These are phyloP conservation scores for Astraeus odoratus DNA, from an alignment of 768 basidiomycete species.

Conservation along the genomic window DNA sequence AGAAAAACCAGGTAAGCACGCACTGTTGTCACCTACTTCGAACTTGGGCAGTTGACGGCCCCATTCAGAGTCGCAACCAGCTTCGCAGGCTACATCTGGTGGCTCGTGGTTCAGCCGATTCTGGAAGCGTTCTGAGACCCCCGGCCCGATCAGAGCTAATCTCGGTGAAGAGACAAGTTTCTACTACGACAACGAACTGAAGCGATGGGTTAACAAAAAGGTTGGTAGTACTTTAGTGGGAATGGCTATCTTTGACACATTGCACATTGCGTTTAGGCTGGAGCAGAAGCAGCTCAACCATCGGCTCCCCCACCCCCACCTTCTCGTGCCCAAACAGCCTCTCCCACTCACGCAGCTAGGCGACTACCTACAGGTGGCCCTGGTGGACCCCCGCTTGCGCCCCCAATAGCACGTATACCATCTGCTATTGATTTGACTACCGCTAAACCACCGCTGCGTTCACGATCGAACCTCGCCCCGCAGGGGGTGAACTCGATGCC, in stretches of 20 bases:
- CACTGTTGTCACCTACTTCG: neutral
- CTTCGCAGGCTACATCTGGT: conserved; percentile 24
- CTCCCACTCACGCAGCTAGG: conserved; percentile 57
- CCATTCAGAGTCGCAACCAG: neutral
- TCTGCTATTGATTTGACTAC: conserved; percentile 62
- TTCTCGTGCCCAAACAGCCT: conserved; percentile 78
- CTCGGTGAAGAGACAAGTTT: conserved; percentile 88
- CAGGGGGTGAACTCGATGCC: conserved; percentile 31
- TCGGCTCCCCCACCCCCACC: conserved; percentile 67
- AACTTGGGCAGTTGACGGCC: conserved; percentile 1
- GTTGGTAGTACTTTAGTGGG: conserved; percentile 34
- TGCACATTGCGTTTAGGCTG: conserved; percentile 38
- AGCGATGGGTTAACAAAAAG: conserved; percentile 95
- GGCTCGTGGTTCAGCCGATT: conserved; percentile 78
- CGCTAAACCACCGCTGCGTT: conserved; percentile 44
- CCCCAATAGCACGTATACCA: conserved; percentile 47
- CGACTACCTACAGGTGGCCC: conserved; percentile 31
- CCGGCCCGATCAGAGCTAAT: conserved; percentile 82
- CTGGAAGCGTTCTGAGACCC: conserved; percentile 63
- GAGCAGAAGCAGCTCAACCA: conserved; percentile 45
- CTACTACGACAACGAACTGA: conserved; percentile 91
- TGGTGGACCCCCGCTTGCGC: conserved; percentile 19
- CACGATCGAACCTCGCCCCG: conserved; percentile 62
- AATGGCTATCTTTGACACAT: neutral
- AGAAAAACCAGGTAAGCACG: conserved; percentile 26